Conservation (phyloP, 805 yeast species). For the Wickerhamomyces bovis region DNA sequence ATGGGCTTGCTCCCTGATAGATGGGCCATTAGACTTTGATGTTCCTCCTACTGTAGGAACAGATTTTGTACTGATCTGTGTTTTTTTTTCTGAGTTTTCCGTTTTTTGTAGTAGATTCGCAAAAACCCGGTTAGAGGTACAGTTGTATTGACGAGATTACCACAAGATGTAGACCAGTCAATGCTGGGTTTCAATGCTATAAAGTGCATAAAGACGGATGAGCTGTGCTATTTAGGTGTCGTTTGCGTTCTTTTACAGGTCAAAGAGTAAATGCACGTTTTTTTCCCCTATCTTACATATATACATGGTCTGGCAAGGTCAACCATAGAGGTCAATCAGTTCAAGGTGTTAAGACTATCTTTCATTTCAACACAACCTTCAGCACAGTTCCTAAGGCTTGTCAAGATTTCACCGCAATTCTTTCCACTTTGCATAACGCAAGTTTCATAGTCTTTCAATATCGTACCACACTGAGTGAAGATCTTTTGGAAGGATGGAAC, state of each 20-base stretch:
- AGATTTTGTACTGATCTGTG: neutral
- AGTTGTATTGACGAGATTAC: too few species aligned
- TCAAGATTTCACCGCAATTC: conserved; percentile 48
- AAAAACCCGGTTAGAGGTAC: too few species aligned
- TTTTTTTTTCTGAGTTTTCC: neutral
- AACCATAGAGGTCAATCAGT: neutral
- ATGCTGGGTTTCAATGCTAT: too few species aligned
- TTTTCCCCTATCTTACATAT: neutral
- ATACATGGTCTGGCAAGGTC: neutral
- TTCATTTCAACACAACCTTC: conserved; percentile 28
- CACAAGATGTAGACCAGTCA: too few species aligned
- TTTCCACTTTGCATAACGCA: conserved; percentile 49
- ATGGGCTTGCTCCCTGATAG: neutral
- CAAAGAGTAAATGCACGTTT: too few species aligned
- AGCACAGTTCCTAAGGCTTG: conserved; percentile 62
- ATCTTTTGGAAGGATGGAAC: conserved; percentile 73
- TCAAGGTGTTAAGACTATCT: conserved; percentile 14
- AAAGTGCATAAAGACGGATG: too few species aligned
- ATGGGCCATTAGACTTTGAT: neutral
- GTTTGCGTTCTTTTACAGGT: too few species aligned
- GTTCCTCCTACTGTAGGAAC: neutral
- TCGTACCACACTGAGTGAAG: conserved; percentile 51
- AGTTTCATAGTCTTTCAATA: conserved; percentile 56
- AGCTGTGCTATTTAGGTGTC: too few species aligned
- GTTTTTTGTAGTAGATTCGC: neutral